Percentiles rank a stretch among this genome's conserved stretches.
Evolutionary conservation across 345 rosid species (phyloP).

Genomic region (Hibiscus mutabilis): DNA sequence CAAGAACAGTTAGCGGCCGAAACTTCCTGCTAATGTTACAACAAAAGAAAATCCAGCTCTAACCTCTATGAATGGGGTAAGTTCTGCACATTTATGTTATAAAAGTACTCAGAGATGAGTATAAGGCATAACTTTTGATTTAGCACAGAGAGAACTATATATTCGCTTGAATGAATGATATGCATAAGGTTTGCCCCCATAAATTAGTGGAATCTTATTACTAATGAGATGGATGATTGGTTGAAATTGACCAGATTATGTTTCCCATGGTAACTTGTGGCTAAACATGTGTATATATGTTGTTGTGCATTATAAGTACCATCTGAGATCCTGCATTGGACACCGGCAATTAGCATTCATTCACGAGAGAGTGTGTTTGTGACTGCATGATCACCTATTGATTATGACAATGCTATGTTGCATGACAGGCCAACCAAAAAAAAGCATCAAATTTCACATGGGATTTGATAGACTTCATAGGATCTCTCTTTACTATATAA

Average conservation of each 20-base stretch:
- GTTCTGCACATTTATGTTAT: constrained; percentile 13
- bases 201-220: not conserved
- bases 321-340: too few species aligned
- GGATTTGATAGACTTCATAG: too few species aligned
- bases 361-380: too few species aligned
- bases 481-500: too few species aligned
- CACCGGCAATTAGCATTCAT: too few species aligned
- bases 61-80: not conserved
- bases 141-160: not conserved
- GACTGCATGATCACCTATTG: too few species aligned
- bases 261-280: not conserved
- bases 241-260: not conserved
- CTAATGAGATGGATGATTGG: not conserved
- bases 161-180: not conserved
- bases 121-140: constrained; percentile 1
- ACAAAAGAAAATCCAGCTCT: not conserved
- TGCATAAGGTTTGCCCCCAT: not conserved
- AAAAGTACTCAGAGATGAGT: constrained; percentile 2
- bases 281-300: not conserved
- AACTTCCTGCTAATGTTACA: constrained; percentile 22
- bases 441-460: too few species aligned
- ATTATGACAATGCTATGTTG: too few species aligned
- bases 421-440: too few species aligned
- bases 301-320: too few species aligned
- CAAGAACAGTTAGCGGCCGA: constrained; percentile 32